Conservation (phyloP, 768 basidiomycete genomes). For the Auricularia cornea region DNA sequence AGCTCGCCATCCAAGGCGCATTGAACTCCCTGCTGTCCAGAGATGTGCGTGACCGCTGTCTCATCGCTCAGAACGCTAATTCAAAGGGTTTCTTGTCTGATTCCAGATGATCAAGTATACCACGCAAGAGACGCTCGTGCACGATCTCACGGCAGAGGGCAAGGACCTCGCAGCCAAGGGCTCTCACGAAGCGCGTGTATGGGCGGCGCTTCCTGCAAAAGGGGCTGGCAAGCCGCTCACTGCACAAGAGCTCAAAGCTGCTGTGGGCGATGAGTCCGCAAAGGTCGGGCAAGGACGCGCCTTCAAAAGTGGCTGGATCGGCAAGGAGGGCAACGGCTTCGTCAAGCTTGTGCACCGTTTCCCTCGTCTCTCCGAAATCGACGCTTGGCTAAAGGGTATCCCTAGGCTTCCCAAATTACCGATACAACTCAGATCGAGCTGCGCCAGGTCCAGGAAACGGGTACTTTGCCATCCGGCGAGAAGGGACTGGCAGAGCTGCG, state of each 20-base stretch:
- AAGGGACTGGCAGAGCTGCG: conserved; percentile 77
- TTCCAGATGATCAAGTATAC: conserved; percentile 76
- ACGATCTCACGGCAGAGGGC: conserved; percentile 79
- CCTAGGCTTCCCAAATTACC: conserved; percentile 52
- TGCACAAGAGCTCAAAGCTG: conserved; percentile 57
- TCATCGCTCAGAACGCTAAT: neutral
- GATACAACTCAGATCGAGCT: conserved; percentile 74
- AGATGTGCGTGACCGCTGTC: conserved; percentile 35
- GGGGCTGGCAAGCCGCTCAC: conserved; percentile 63
- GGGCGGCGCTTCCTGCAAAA: conserved; percentile 69
- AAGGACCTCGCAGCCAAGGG: conserved; percentile 66
- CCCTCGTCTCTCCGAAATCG: neutral
- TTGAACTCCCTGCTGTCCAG: conserved; percentile 84
- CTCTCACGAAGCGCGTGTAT: conserved; percentile 93
- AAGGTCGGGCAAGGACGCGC: conserved; percentile 93
- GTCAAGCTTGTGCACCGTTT: conserved; percentile 56
- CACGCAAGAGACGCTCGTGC: conserved; percentile 64
- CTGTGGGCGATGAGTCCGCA: conserved; percentile 77
- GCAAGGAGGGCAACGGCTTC: conserved; percentile 81
- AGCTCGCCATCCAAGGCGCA: conserved; percentile 79
- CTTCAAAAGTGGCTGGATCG: conserved; percentile 96
- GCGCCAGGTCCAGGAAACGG: conserved; percentile 61
- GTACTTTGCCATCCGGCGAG: conserved; percentile 66
- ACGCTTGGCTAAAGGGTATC: neutral
- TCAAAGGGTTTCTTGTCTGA: neutral